Conservation (phyloP, 257 asterid species). For the Nicotiana undulata region DNA sequence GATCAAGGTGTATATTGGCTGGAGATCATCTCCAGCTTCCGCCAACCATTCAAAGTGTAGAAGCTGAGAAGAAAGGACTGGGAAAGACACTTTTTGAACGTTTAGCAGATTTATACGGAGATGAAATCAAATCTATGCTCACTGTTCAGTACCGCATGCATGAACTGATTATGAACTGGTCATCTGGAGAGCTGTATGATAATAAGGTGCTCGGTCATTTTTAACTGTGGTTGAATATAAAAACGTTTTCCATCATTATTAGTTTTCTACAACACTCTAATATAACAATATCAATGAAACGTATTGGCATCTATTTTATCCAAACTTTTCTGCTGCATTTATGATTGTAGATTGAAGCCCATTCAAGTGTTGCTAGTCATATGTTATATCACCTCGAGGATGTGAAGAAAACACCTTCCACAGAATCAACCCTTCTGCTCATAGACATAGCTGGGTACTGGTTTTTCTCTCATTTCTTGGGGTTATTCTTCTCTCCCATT, state of each 20-base stretch:
- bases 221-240: neutral
- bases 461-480: neutral
- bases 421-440: constrained; percentile 81
- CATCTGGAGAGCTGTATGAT: constrained; percentile 73
- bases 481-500: constrained; percentile 2
- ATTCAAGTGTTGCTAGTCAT: constrained; percentile 80
- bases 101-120: constrained; percentile 77
- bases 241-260: neutral
- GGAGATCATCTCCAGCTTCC: constrained; percentile 99
- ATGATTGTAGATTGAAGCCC: constrained; percentile 69
- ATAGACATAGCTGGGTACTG: constrained; percentile 86
- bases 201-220: constrained; percentile 60
- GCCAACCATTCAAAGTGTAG: constrained; percentile 95
- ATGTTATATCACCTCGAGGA: constrained; percentile 62
- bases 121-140: constrained; percentile 78
- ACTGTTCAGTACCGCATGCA: constrained; percentile 99
- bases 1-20: constrained; percentile 80
- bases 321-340: constrained; percentile 10
- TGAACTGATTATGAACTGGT: constrained; percentile 90
- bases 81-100: constrained; percentile 97
- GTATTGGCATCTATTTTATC: constrained; percentile 6
- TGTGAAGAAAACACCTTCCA: constrained; percentile 71
- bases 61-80: constrained; percentile 89
- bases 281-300: neutral
- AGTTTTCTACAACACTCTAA: neutral